Evolutionary conservation across 179 eudicot genomes (phyloP), one percentile per base, ranked within the genome.

Genomic region (Gypsophila paniculata): DNA sequence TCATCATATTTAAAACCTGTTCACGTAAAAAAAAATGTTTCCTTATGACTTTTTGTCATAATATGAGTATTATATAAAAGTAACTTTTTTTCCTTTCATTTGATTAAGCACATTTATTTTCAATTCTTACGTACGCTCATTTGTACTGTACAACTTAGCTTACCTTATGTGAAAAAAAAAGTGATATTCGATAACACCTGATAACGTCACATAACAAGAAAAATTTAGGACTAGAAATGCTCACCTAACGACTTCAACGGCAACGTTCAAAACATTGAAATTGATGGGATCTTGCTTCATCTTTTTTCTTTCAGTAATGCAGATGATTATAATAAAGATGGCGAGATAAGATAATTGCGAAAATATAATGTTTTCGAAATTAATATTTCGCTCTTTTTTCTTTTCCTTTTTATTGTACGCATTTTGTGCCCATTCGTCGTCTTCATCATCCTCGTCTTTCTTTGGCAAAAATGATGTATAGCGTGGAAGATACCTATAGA

Each of bases 401-500:
- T 51, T 54, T 25, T 7, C 51, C 15, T 49, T 13, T 25, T 18
- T 46, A 57, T 46, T 61, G 18, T 22, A 63, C 64, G 44, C 13
- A 12, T 38, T 44, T 7, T 69, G 75, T 0, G 34, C 34, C 23
- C 5, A 32, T 34, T 59, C 17, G 3, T 54, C 57, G 21, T 38
- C 51, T 36, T 69, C 72, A 38, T 65, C 72, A 38, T 65, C 75
- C 5, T 64, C 58, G 23, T 71, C 58, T 23, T 71, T 25, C 4
- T 18, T 48, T 19, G 88, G 86, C 5, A 77, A 34, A 51, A 75
- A 81, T 11, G 83, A 79, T 2, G 86, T 83, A 39, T 79, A 81
- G 0, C 90, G 77, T 11, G 90, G 87, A 38, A 88, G 81, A 67
- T 88, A 88, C 92, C 92, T 86, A 19, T 38, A n/a, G n/a, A n/a